Conservation (phyloP, 306 rosid genomes). For the Cicer judaicum region DNA sequence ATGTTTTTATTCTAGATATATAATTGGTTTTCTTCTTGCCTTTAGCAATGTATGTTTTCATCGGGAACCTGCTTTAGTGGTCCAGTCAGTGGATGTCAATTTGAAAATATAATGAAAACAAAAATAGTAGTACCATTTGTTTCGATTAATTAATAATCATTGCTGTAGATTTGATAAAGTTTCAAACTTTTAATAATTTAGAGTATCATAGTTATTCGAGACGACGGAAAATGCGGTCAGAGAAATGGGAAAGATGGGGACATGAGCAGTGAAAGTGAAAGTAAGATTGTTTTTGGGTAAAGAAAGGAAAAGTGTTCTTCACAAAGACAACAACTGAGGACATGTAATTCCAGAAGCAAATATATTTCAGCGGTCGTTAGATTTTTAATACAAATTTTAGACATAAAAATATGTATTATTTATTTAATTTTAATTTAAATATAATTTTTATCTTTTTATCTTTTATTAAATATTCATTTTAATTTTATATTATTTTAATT, state of each 20-base stretch:
- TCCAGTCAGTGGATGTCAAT: conserved; percentile 10
- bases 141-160: conserved; percentile 1
- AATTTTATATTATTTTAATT: too few relatives aligned
- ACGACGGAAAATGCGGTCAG: conserved; percentile 49
- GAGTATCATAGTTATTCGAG: conserved; percentile 37
- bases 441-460: too few relatives aligned
- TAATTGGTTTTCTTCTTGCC: not conserved
- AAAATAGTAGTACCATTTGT: not conserved
- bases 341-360: not conserved
- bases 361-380: too few relatives aligned
- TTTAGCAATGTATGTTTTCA: not conserved
- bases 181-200: conserved; percentile 12
- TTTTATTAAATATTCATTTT: too few relatives aligned
- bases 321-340: conserved; percentile 3
- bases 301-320: conserved; percentile 23
- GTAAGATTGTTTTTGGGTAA: conserved; percentile 44
- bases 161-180: conserved; percentile 27
- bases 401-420: too few relatives aligned
- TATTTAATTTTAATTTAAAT: too few relatives aligned
- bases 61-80: not conserved
- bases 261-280: conserved; percentile 55
- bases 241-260: conserved; percentile 52
- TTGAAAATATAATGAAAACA: not conserved
- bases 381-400: too few relatives aligned
- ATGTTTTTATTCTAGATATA: not conserved